Conservation (phyloP, 1,284 basidiomycete genomes). For the Coniferiporia weirii region DNA sequence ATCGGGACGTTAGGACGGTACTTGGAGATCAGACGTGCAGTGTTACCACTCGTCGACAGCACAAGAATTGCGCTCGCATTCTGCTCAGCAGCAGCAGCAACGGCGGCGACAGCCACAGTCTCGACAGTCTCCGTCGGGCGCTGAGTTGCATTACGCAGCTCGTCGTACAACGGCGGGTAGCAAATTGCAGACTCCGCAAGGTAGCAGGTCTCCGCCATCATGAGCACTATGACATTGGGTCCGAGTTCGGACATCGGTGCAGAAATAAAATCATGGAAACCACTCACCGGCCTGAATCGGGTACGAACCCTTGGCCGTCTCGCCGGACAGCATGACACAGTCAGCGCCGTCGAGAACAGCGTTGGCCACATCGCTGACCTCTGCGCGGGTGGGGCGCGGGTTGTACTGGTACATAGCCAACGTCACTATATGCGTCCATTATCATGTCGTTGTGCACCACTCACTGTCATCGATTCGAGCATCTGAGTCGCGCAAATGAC, state of each 20-base stretch:
- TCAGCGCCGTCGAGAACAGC: slow-evolving; percentile 95
- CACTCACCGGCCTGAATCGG: slow-evolving; percentile 83
- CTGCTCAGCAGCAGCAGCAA: slow-evolving; percentile 92
- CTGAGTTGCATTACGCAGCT: slow-evolving; percentile 72
- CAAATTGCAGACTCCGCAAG: slow-evolving; percentile 92
- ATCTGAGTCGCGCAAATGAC: slow-evolving; percentile 99
- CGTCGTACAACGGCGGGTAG: slow-evolving; percentile 89
- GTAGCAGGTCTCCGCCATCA: slow-evolving; percentile 98
- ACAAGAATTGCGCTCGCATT: slow-evolving; percentile 93
- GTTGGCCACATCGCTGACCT: slow-evolving; percentile 97
- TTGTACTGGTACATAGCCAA: slow-evolving; percentile 60
- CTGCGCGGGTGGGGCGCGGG: slow-evolving; percentile 93
- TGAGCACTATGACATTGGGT: slow-evolving; percentile 56
- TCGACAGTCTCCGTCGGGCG: slow-evolving; percentile 90
- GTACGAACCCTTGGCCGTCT: slow-evolving; percentile 95
- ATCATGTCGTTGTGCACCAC: slow-evolving; percentile 21
- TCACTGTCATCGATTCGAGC: slow-evolving; percentile 98
- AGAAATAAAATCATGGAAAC: no score
- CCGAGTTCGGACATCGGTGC: no score
- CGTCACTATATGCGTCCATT: slow-evolving; percentile 20
- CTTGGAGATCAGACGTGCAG: slow-evolving; percentile 94
- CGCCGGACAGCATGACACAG: slow-evolving; percentile 98
- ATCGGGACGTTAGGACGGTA: slow-evolving; percentile 94
- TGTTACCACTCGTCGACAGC: slow-evolving; percentile 94
- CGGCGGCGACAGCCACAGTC: slow-evolving; percentile 91